Conservation (phyloP, 768 basidiomycete genomes). For the Cystobasidium ongulense region DNA sequence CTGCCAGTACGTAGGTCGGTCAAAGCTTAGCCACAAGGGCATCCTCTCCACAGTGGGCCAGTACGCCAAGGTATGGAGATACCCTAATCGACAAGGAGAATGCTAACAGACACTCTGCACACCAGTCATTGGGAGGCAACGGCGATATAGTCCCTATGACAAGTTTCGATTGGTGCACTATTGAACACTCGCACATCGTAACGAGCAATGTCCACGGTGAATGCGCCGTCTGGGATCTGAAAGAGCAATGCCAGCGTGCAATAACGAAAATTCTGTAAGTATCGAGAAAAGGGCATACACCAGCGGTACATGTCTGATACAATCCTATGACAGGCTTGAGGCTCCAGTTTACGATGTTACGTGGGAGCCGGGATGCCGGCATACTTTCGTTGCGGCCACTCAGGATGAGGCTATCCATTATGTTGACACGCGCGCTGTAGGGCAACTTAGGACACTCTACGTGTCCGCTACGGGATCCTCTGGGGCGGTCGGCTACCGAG, state of each 20-base stretch:
- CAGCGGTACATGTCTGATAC: too few relatives aligned
- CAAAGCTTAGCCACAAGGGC: not conserved
- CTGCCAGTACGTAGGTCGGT: not conserved
- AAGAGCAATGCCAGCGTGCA: not conserved
- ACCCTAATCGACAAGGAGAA: not conserved
- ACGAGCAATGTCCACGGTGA: not conserved
- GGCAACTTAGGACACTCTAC: not conserved
- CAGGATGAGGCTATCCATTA: not conserved
- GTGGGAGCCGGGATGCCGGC: not conserved
- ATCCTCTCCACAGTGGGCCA: not conserved
- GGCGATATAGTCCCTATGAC: not conserved
- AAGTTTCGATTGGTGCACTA: not conserved
- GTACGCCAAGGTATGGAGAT: not conserved
- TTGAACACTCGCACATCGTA: not conserved
- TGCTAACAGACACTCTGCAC: not conserved
- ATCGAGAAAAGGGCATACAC: not conserved
- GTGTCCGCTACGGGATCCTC: not conserved
- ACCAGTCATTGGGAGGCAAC: not conserved
- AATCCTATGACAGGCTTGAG: too few relatives aligned
- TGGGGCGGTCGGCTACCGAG: not conserved
- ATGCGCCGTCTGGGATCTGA: not conserved
- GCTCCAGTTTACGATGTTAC: not conserved
- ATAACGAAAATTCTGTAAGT: not conserved
- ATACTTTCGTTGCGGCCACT: not conserved
- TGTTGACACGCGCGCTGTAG: not conserved